Conservation (phyloP, 2,329 filamentous ascomycete genomes). For the Diplodia intermedia region DNA sequence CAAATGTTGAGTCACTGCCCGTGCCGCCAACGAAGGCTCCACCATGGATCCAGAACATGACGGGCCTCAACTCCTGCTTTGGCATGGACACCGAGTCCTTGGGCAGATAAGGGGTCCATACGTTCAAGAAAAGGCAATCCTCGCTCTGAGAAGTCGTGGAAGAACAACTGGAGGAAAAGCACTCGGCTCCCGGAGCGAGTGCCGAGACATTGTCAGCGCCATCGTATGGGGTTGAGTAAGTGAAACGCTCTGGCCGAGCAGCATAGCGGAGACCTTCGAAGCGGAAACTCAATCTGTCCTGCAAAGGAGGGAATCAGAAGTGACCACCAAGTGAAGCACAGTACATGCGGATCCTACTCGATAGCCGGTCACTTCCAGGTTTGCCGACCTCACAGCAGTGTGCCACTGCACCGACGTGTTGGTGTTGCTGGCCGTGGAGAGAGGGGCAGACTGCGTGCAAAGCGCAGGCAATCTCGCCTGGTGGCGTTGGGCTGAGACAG, state of each 20-base stretch:
- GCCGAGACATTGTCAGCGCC: constrained; percentile 45
- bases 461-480: constrained; percentile 35
- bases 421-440: constrained; percentile 34
- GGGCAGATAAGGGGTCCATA: constrained; percentile 49
- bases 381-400: constrained; percentile 35
- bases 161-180: constrained; percentile 50
- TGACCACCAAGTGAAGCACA: constrained; percentile 37
- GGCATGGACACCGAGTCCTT: constrained; percentile 31
- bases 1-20: constrained; percentile 50
- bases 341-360: neutral
- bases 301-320: constrained; percentile 34
- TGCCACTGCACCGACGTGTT: constrained; percentile 36
- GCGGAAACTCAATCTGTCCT: constrained; percentile 57
- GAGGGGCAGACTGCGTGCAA: constrained; percentile 38
- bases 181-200: constrained; percentile 49
- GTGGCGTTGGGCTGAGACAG: constrained; percentile 17
- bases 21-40: constrained; percentile 53
- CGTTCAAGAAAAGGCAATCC: constrained; percentile 55
- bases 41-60: constrained; percentile 58
- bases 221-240: constrained; percentile 52
- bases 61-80: constrained; percentile 50
- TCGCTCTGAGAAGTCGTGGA: constrained; percentile 41
- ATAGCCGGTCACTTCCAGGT: constrained; percentile 36
- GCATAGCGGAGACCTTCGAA: constrained; percentile 60
- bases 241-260: constrained; percentile 54